phyloP scores from a whole-genome alignment of 2,329 filamentous ascomycete genomes.

The Claviceps africana region DNA sequence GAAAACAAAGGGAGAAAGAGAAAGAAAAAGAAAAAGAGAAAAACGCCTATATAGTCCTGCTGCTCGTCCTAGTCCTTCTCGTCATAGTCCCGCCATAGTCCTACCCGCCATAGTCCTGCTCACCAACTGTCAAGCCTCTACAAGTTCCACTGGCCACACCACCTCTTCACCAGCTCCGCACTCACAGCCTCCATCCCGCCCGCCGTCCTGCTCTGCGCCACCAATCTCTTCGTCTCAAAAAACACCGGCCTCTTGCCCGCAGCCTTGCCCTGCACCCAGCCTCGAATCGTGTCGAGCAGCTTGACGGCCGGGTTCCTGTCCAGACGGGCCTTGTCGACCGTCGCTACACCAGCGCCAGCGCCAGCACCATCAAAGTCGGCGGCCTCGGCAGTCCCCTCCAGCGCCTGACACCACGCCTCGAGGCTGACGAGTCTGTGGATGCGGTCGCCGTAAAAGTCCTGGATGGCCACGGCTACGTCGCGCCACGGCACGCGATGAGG shows the following conservation, averaged over 20 bases:
- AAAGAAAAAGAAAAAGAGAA: no score
- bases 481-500: constrained; percentile 26
- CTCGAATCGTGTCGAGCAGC: constrained; percentile 34
- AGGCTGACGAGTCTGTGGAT: constrained; percentile 27
- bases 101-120: no score
- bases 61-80: no score
- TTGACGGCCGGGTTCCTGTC: constrained; percentile 35
- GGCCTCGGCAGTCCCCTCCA: constrained; percentile 31
- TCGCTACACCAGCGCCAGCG: no score
- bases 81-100: no score
- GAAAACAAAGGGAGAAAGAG: no score
- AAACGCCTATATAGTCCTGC: no score
- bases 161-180: constrained; percentile 29
- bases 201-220: constrained; percentile 27
- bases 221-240: constrained; percentile 27
- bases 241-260: constrained; percentile 13
- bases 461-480: constrained; percentile 25
- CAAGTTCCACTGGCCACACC: constrained; percentile 31
- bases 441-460: constrained; percentile 24
- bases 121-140: background rate
- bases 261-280: constrained; percentile 5
- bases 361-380: no score
- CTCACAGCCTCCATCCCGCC: constrained; percentile 25
- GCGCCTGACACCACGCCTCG: constrained; percentile 28
- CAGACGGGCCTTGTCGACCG: constrained; percentile 16